Evolutionary conservation across 176 grass and related monocot genomes (phyloP), one percentile per base, ranked within the genome.

Genomic region (Aegilops sharonensis): DNA sequence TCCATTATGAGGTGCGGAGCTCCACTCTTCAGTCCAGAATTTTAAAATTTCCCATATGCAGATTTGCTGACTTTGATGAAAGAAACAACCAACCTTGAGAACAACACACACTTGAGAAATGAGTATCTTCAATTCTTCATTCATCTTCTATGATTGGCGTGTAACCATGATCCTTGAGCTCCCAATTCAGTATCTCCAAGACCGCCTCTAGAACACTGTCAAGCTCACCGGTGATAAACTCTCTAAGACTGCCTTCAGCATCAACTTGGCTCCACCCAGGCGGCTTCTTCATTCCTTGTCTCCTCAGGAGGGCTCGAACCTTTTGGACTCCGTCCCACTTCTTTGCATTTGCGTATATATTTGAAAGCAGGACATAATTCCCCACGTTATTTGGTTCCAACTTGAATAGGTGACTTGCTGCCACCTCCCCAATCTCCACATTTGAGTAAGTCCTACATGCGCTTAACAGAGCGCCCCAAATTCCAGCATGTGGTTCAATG

Each of bases 371-470:
- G n/a, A 90, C 89, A 42, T 90, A 90, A 23, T 90, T 83, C 18
- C 84, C 89, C 13, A 81, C 57, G 63, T 90, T 90, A 31, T 86
- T 85, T 63, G 89, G 84, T 70, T 90, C 89, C 89, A 90, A 79
- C 64, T 90, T 85, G 83, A 90, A 86, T 63, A 90, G 45, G 29
- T 83, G 80, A 21, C 73, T 83, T 20, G 79, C 79, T 11, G 89
- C 89, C 65, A 48, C 84, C 79, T 87, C 89, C 64, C 73, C 89
- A 35, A 90, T 67, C 30, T 86, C 52, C 0, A 83, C 89, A 74
- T 90, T 87, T 39, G 89, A 90, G 25, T 90, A 87, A 64, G 40
- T 87, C 84, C 89, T 86, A 20, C 89, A 90, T 3, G 89, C 89
- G 27, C 89, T 90, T 76, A 90, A 48, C 54, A 90, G 80, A 30